Percentiles rank a stretch among this genome's conserved stretches.
Evolutionary conservation across 1,284 basidiomycete genomes (phyloP).

Genomic region (Inonotus obliquus): DNA sequence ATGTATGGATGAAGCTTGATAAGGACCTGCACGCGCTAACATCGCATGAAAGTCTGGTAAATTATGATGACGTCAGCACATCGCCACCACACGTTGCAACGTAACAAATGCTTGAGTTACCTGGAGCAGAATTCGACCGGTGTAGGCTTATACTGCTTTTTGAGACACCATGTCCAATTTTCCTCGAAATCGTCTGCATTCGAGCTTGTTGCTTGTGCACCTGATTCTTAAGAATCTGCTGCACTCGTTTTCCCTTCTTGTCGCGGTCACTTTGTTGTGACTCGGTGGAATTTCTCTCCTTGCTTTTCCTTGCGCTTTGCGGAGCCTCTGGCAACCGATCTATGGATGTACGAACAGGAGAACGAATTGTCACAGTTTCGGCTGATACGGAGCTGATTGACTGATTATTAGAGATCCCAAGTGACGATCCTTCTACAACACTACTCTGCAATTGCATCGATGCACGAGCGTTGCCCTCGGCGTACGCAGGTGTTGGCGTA

Average conservation of each 20-base stretch:
- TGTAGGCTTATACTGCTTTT: conserved; percentile 44
- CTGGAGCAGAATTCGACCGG: conserved; percentile 59
- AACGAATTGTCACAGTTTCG: conserved; percentile 10
- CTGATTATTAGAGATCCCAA: conserved; percentile 5
- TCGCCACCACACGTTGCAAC: too few species aligned
- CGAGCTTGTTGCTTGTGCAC: conserved; percentile 68
- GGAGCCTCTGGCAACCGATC: background rate
- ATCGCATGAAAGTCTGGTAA: conserved; percentile 58
- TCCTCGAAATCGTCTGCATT: conserved; percentile 71
- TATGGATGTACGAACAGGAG: conserved; percentile 8
- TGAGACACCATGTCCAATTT: conserved; percentile 65
- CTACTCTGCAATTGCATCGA: conserved; percentile 1
- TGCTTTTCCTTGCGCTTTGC: background rate
- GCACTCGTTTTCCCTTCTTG: conserved; percentile 59
- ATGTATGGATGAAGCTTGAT: conserved; percentile 85
- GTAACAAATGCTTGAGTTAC: conserved; percentile 32
- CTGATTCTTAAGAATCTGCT: conserved; percentile 65
- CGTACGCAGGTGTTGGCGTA: conserved; percentile 12
- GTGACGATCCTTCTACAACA: background rate
- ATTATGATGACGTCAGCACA: background rate
- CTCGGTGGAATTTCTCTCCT: conserved; percentile 5
- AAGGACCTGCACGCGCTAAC: conserved; percentile 50
- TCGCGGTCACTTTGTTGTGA: conserved; percentile 21
- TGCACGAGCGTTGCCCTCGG: background rate
- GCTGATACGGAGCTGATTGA: background rate